These are phyloP conservation scores for Teratosphaeria epicoccoides DNA, from an alignment of 2,329 filamentous ascomycete species.

Conservation along the genomic window DNA sequence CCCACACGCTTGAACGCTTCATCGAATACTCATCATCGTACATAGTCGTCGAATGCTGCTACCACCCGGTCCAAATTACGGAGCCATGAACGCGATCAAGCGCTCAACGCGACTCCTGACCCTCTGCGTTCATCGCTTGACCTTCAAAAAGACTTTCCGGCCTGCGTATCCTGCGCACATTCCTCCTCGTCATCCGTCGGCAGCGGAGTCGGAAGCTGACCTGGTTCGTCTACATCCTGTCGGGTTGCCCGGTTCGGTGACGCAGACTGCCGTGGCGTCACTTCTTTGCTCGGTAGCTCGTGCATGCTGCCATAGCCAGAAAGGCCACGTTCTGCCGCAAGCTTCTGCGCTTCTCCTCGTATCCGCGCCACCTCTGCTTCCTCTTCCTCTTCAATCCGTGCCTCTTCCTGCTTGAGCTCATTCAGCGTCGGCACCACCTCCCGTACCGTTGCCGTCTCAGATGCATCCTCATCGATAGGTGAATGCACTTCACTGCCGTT, in stretches of 20 bases:
- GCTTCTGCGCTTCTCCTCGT: constrained; percentile 43
- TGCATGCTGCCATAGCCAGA: constrained; percentile 9
- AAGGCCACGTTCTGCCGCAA: constrained; percentile 47
- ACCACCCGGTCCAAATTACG: too few relatives aligned
- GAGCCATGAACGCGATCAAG: too few relatives aligned
- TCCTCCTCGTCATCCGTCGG: constrained; percentile 19
- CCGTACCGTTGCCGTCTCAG: constrained; percentile 5
- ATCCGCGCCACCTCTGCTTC: constrained; percentile 45
- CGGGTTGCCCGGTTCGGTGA: not conserved
- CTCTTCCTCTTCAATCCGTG: constrained; percentile 42
- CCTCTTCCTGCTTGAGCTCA: constrained; percentile 50
- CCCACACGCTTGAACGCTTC: too few relatives aligned
- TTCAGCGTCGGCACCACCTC: constrained; percentile 37
- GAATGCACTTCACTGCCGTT: not conserved
- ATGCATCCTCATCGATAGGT: not conserved
- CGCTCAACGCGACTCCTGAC: not conserved
- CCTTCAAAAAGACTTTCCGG: not conserved
- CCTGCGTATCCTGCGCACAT: not conserved
- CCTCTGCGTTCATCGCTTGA: not conserved
- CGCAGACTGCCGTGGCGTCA: constrained; percentile 7
- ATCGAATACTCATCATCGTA: too few relatives aligned
- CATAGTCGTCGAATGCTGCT: too few relatives aligned
- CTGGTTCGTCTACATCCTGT: constrained; percentile 9
- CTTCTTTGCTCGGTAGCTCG: constrained; percentile 18
- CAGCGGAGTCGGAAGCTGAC: constrained; percentile 16